A percentile compares a stretch with the other conserved stretches of the same genome.
phyloP scores from a whole-genome alignment of 352 stramenopile species.

The Phytophthora europaea region DNA sequence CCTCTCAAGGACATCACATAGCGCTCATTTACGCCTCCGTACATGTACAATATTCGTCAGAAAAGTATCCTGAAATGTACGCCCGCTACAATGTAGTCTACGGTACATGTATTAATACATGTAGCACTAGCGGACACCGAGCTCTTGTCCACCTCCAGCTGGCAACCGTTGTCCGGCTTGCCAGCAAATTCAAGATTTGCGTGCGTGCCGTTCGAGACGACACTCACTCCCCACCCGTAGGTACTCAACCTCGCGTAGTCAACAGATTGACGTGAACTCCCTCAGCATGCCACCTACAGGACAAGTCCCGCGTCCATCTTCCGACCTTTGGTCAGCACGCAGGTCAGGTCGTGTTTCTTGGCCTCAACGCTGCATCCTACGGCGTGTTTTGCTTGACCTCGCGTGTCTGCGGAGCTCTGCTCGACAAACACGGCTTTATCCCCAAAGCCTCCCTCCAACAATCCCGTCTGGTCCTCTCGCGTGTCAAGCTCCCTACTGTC shows the following conservation, averaged over 20 bases:
- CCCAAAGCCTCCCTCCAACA: neutral
- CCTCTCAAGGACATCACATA: too few species aligned
- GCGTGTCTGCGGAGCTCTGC: neutral
- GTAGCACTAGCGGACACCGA: neutral
- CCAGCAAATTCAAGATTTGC: constrained; percentile 1
- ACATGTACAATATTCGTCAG: neutral
- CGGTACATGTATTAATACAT: too few species aligned
- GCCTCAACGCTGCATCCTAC: neutral
- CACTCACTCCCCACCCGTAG: neutral
- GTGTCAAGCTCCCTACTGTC: neutral
- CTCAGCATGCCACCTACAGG: neutral
- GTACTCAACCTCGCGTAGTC: neutral
- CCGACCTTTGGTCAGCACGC: neutral
- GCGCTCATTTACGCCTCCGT: too few species aligned
- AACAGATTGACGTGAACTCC: neutral
- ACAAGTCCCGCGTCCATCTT: neutral
- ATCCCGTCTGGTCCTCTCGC: neutral
- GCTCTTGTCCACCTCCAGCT: neutral
- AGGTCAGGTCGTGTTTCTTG: neutral
- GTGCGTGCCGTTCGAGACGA: neutral
- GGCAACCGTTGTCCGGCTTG: neutral
- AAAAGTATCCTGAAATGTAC: neutral
- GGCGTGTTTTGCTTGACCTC: neutral
- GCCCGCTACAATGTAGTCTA: too few species aligned
- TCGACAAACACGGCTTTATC: neutral